A percentile compares a stretch with the other conserved stretches of the same genome.
Conservation (phyloP, 1,284 basidiomycete genomes). For the Bondarzewia mesenterica region DNA sequence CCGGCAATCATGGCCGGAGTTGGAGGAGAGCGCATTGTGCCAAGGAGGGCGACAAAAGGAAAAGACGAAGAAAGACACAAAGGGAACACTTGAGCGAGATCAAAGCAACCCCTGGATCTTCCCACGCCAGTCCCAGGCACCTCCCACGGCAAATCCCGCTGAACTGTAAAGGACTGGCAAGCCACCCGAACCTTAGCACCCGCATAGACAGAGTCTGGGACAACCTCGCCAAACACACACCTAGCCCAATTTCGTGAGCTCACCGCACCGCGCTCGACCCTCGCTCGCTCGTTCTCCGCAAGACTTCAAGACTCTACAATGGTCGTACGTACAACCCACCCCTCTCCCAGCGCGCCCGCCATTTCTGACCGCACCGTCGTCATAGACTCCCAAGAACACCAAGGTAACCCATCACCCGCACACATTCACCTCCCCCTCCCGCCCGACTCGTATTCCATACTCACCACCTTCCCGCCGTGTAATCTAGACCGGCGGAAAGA, state of each 20-base stretch:
- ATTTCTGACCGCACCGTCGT: not conserved
- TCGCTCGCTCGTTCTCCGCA: not conserved
- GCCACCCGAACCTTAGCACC: not conserved
- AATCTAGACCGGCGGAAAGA: slow-evolving; percentile 64
- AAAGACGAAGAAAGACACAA: not conserved
- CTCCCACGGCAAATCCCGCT: not conserved
- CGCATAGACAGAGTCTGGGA: not conserved
- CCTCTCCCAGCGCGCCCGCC: not conserved
- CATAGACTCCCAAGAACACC: not conserved
- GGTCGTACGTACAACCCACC: not conserved
- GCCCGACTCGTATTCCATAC: not conserved
- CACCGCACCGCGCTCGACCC: not conserved
- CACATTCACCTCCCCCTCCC: not conserved
- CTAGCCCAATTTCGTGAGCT: not conserved
- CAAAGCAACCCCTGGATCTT: not conserved
- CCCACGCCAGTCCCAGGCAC: not conserved
- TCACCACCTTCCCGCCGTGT: not conserved
- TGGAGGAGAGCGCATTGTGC: not conserved
- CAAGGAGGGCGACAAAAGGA: not conserved
- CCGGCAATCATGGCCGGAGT: too few species aligned
- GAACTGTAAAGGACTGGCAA: not conserved
- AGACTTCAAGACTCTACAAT: not conserved
- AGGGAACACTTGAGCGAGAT: not conserved
- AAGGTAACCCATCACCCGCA: not conserved
- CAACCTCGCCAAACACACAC: not conserved